Evolutionary conservation across 345 rosid species (phyloP), one percentile per base, ranked within the genome.

Genomic region (Lenwebbia sp.): DNA sequence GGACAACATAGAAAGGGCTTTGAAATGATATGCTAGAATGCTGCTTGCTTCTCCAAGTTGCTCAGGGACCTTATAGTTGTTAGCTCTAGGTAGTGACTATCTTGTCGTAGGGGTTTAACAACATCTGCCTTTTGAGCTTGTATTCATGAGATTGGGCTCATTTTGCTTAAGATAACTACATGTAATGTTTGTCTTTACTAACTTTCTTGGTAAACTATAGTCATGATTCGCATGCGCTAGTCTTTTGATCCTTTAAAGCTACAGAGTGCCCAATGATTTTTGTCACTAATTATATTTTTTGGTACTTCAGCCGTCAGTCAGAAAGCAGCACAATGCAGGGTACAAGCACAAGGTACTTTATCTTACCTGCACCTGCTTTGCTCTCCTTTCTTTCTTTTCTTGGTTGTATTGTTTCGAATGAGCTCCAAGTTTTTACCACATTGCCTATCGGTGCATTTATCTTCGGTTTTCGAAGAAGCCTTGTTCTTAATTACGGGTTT

Each of bases 311-410:
- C 99, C 99, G 17, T 96, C 99, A 50, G 99, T 97, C 89, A 95
- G 99, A 90, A 97, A 96, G 91, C 99, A 96, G 89, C 99, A 97
- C 89, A 97, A 97, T 88, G 99, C 99, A 4, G 99, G 99, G 56
- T 96, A 96, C 93, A 97, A 97, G 87, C 99, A 96, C 90, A 97
- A 97, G 99, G 99, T 95, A 90, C 19, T 44, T 28, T 17, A 51
- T 86, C n/a, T 54, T 40, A 25, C 5, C 57, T 54, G 17, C 75
- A 54, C 40, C 15, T 17, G 74, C 84, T 15, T n/a, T 3, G 33
- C 65, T 25, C 52, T 86, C 82, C 37, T 33, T 78, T 56, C 47
- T 28, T 54, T 81, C 11, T 52, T 82, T 83, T 82, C 4, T 47
- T 40, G 49, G 50, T 44, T 56, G 47, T 54, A 50, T 57, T 84